A percentile compares a stretch with the other conserved stretches of the same genome.
Evolutionary conservation across 441 rosid genomes (phyloP).

Genomic region (Manihot esculenta): DNA sequence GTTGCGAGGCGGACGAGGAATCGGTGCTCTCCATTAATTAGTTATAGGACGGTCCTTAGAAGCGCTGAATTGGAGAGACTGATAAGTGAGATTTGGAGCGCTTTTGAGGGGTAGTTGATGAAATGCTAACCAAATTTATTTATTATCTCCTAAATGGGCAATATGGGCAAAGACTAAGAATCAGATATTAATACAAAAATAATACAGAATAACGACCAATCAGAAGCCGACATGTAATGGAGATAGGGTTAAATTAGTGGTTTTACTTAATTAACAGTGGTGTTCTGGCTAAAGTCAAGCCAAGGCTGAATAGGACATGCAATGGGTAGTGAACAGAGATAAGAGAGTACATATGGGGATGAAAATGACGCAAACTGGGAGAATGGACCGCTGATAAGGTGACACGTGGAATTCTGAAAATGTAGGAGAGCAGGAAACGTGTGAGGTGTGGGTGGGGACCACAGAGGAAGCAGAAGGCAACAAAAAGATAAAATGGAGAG

Average conservation of each 20-base stretch:
- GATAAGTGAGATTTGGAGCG: constrained; percentile 16
- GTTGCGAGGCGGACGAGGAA: constrained; percentile 58
- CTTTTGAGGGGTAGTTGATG: background rate
- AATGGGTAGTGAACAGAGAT: background rate
- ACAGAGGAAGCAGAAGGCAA: constrained; percentile 35
- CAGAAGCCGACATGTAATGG: background rate
- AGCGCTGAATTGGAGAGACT: constrained; percentile 5
- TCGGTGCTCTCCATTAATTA: constrained; percentile 72
- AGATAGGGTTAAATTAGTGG: constrained; percentile 31
- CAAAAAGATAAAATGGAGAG: constrained; percentile 27
- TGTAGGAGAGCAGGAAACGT: constrained; percentile 26
- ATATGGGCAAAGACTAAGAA: constrained; percentile 5
- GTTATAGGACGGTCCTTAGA: too few relatives aligned
- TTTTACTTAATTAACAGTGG: constrained; percentile 10
- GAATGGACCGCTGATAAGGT: constrained; percentile 18
- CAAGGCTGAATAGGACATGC: background rate
- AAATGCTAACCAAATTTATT: constrained; percentile 18
- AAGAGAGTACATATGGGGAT: background rate
- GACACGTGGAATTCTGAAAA: constrained; percentile 35
- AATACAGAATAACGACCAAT: background rate
- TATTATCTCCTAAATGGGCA: constrained; percentile 41
- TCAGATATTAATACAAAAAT: background rate
- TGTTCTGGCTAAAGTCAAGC: constrained; percentile 10
- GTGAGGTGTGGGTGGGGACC: constrained; percentile 61
- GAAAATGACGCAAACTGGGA: constrained; percentile 6